Conservation (phyloP, 768 basidiomycete species). For the Serendipita sp. region DNA sequence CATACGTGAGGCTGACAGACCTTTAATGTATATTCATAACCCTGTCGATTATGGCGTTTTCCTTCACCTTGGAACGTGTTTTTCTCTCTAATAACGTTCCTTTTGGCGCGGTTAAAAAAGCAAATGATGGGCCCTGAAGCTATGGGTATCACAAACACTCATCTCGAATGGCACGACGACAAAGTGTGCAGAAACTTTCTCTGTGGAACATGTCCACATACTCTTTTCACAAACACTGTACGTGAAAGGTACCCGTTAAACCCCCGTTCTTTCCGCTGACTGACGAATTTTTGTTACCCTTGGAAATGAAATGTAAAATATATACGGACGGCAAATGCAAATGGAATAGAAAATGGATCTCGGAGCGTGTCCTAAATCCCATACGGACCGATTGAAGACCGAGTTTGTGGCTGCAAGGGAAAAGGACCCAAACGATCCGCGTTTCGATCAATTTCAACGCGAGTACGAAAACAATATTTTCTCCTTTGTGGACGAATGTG, state of each 20-base stretch:
- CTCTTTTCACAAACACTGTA: conserved; percentile 95
- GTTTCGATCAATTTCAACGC: conserved; percentile 75
- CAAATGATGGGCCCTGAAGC: conserved; percentile 99
- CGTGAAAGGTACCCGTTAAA: conserved; percentile 16
- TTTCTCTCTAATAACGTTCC: background rate
- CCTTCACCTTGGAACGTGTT: conserved; percentile 9
- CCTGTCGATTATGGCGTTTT: conserved; percentile 13
- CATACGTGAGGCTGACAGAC: background rate
- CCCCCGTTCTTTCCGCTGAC: background rate
- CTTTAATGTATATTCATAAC: conserved; percentile 12
- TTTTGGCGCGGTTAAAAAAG: conserved; percentile 25
- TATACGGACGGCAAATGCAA: background rate
- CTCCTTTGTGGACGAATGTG: conserved; percentile 94
- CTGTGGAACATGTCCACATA: conserved; percentile 96
- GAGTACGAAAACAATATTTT: conserved; percentile 95
- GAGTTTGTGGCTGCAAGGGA: conserved; percentile 74
- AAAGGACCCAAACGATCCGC: conserved; percentile 58
- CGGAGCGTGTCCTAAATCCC: conserved; percentile 91
- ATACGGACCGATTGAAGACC: conserved; percentile 83
- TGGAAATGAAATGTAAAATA: background rate
- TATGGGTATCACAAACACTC: conserved; percentile 88
- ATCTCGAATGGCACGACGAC: conserved; percentile 86
- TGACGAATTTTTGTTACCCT: background rate
- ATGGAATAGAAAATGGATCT: conserved; percentile 90
- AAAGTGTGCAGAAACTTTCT: conserved; percentile 98